Evolutionary conservation across 108 stramenopile species (phyloP).

Genomic region (Schizochytrium sp.): DNA sequence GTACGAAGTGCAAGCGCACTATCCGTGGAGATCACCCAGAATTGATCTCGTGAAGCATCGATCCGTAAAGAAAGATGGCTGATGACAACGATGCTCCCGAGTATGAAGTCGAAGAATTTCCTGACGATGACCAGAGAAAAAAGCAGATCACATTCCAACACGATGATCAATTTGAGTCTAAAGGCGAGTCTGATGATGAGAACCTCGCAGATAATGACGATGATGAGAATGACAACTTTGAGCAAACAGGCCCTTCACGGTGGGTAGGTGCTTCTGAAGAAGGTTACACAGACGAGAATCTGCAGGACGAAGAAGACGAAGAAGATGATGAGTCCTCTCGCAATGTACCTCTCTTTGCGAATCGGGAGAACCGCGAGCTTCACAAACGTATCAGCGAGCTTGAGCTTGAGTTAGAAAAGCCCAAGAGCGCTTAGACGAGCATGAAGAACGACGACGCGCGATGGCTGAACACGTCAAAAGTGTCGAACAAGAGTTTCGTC

Average conservation of each 20-base stretch:
- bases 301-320: slow-evolving; percentile 33
- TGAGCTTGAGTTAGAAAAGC: slow-evolving; percentile 40
- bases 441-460: slow-evolving; percentile 79
- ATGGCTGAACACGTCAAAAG: slow-evolving; percentile 87
- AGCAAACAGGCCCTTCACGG: background rate
- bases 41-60: no score
- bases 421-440: slow-evolving; percentile 62
- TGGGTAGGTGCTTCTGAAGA: slow-evolving; percentile 24
- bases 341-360: slow-evolving; percentile 72
- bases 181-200: background rate
- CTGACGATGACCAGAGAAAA: no score
- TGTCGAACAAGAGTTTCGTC: slow-evolving; percentile 83
- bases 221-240: background rate
- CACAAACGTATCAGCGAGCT: slow-evolving; percentile 67
- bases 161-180: background rate
- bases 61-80: no score
- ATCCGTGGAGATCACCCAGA: no score
- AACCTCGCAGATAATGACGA: background rate
- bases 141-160: background rate
- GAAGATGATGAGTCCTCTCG: slow-evolving; percentile 66
- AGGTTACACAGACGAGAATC: slow-evolving; percentile 13
- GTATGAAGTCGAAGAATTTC: background rate
- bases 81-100: background rate
- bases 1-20: no score
- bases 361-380: slow-evolving; percentile 70